Percentiles rank a stretch among this genome's conserved stretches.
These are phyloP conservation scores for Fusarium armeniacum DNA, from an alignment of 2,329 filamentous ascomycete genomes.

Conservation along the genomic window DNA sequence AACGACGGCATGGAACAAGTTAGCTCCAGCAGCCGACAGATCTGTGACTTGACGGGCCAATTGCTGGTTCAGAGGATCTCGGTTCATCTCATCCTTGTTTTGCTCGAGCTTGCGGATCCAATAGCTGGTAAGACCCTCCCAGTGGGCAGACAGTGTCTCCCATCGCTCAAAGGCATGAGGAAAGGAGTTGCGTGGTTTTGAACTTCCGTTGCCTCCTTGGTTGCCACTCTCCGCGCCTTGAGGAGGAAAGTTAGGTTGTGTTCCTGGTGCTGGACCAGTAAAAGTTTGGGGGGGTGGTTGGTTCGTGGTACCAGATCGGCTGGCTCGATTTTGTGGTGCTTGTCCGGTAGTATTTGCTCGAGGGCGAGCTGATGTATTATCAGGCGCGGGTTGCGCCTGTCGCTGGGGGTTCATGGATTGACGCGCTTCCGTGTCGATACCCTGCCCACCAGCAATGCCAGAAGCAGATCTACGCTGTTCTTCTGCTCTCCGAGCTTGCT, in stretches of 20 bases:
- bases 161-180: constrained; percentile 98
- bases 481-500: constrained; percentile 69
- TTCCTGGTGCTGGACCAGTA: constrained; percentile 36
- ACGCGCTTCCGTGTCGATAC: constrained; percentile 50
- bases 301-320: constrained; percentile 34
- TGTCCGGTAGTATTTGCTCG: constrained; percentile 50
- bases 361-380: constrained; percentile 47
- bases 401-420: constrained; percentile 55
- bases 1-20: constrained; percentile 97
- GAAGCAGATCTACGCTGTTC: constrained; percentile 68
- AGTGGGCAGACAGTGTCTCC: constrained; percentile 96
- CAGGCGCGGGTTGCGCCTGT: constrained; percentile 49
- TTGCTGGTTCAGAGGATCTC: constrained; percentile 87
- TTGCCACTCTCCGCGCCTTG: constrained; percentile 39
- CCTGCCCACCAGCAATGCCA: constrained; percentile 59
- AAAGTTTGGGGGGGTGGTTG: constrained; percentile 44
- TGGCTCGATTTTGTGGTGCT: constrained; percentile 41
- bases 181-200: constrained; percentile 77
- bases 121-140: constrained; percentile 97
- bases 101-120: constrained; percentile 95
- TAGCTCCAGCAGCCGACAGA: constrained; percentile 95
- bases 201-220: constrained; percentile 39
- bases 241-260: constrained; percentile 36
- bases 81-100: constrained; percentile 86
- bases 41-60: constrained; percentile 95